phyloP scores from a whole-genome alignment of 1,139 yeast species.

The Wickerhamomyces sp. region DNA sequence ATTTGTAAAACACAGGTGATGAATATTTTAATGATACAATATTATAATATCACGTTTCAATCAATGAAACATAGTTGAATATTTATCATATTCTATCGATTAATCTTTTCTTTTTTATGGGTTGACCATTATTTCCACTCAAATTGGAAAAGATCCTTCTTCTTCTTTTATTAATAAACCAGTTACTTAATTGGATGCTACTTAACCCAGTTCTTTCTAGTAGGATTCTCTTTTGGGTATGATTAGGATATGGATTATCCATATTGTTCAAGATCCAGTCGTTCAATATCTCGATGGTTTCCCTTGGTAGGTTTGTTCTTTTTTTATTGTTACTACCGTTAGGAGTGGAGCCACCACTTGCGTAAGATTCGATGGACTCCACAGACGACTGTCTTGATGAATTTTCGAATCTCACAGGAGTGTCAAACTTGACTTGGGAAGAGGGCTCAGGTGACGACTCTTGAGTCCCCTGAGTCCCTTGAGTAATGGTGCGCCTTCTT shows the following conservation, averaged over 20 bases:
- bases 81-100: constrained; percentile 29
- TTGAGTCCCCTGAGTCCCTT: no score
- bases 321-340: constrained; percentile 27
- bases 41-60: no score
- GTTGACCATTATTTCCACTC: constrained; percentile 25
- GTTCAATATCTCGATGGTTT: constrained; percentile 75
- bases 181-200: constrained; percentile 86
- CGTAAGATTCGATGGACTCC: constrained; percentile 6
- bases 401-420: background rate
- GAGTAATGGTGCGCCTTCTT: background rate
- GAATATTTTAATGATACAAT: no score
- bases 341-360: constrained; percentile 8
- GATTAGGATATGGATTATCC: constrained; percentile 92
- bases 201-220: constrained; percentile 82
- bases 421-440: constrained; percentile 2
- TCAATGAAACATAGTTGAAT: background rate
- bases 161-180: constrained; percentile 96
- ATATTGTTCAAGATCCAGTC: constrained; percentile 83
- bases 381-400: constrained; percentile 11
- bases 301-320: constrained; percentile 83
- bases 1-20: background rate
- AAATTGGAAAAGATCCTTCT: constrained; percentile 51
- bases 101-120: constrained; percentile 29
- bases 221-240: constrained; percentile 78
- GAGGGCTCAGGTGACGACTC: no score